A percentile compares a stretch with the other conserved stretches of the same genome.
phyloP scores from a whole-genome alignment of 129 eudicot genomes.

The Deinandra increscens region DNA sequence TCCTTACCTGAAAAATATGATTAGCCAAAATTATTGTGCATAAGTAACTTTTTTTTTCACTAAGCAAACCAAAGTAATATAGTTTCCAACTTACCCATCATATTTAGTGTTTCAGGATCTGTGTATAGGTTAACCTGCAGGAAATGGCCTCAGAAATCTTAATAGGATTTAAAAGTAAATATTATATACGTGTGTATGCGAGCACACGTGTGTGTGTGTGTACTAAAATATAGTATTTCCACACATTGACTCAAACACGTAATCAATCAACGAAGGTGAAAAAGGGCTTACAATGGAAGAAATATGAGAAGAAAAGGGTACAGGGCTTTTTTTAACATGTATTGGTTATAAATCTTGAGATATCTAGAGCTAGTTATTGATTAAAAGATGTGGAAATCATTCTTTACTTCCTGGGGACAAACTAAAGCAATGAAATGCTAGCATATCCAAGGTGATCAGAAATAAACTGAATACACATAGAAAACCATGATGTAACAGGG shows the following conservation, averaged over 20 bases:
- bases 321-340: neutral
- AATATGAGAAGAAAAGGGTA: neutral
- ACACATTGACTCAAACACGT: neutral
- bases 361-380: constrained; percentile 7
- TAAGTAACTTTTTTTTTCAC: neutral
- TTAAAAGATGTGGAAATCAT: neutral
- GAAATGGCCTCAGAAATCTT: constrained; percentile 19
- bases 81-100: constrained; percentile 65
- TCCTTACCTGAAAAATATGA: constrained; percentile 66
- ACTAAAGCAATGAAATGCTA: neutral
- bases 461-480: neutral
- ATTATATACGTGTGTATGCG: no score
- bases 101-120: constrained; percentile 61
- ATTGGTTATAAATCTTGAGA: neutral
- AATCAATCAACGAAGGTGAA: constrained; percentile 5
- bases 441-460: neutral
- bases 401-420: constrained; percentile 10
- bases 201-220: neutral
- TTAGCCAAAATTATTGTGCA: constrained; percentile 3
- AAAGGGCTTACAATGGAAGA: neutral
- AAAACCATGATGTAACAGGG: neutral
- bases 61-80: constrained; percentile 2
- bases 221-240: neutral
- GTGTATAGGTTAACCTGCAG: constrained; percentile 69
- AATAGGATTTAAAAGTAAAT: constrained; percentile 3